These are phyloP conservation scores for Cladobotryum mycophilum DNA, from an alignment of 2,329 filamentous ascomycete genomes.

Conservation along the genomic window DNA sequence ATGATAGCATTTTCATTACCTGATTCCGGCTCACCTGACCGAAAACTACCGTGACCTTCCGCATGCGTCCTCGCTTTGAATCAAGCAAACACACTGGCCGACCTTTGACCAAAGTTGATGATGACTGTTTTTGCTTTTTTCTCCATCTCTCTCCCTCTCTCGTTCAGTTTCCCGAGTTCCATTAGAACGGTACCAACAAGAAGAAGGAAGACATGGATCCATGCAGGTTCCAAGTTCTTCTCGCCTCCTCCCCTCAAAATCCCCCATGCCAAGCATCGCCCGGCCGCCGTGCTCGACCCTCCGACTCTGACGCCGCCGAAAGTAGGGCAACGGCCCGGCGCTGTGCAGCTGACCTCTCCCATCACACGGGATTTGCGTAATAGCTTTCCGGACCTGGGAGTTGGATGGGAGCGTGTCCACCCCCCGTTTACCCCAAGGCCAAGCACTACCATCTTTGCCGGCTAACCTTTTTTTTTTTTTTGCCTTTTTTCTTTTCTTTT, in stretches of 20 bases:
- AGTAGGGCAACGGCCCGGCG: slow-evolving; percentile 4
- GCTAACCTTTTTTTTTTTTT: too few relatives aligned
- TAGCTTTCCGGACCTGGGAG: background rate
- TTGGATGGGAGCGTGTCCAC: background rate
- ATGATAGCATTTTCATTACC: too few relatives aligned
- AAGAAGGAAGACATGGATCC: too few relatives aligned
- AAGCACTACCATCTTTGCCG: too few relatives aligned
- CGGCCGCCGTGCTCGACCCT: slow-evolving; percentile 1
- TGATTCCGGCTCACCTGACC: background rate
- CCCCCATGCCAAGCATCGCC: background rate
- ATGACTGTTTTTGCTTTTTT: background rate
- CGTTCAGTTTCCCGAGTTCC: background rate
- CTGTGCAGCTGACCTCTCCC: slow-evolving; percentile 8
- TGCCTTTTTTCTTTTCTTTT: too few relatives aligned
- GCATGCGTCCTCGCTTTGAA: slow-evolving; percentile 2
- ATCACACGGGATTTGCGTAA: slow-evolving; percentile 5
- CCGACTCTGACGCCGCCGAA: background rate
- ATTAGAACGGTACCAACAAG: too few relatives aligned
- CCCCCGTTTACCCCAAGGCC: background rate
- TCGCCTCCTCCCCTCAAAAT: background rate
- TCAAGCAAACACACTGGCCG: slow-evolving; percentile 3
- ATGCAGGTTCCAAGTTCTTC: background rate
- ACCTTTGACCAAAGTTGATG: too few relatives aligned
- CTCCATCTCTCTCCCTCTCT: too few relatives aligned
- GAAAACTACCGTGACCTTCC: slow-evolving; percentile 8